These are phyloP conservation scores for Botrytis paeoniae DNA, from an alignment of 2,329 filamentous ascomycete species.

Conservation along the genomic window DNA sequence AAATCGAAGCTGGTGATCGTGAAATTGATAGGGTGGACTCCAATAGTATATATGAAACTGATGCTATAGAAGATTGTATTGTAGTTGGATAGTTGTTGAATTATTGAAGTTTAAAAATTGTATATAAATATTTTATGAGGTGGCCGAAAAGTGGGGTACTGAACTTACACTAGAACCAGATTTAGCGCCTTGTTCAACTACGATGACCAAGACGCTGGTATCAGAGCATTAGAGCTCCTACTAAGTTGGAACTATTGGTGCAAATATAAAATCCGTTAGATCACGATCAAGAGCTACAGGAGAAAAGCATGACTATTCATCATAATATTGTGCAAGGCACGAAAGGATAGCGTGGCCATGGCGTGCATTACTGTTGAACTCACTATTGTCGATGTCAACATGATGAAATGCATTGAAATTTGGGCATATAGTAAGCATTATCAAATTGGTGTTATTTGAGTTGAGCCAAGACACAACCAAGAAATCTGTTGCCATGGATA, in stretches of 20 bases:
- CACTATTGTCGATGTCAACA: not conserved
- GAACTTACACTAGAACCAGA: not conserved
- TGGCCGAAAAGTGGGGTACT: too few relatives aligned
- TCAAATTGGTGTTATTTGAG: not conserved
- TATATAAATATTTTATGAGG: too few relatives aligned
- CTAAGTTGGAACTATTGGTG: not conserved
- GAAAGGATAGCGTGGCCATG: not conserved
- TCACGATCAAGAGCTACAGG: not conserved
- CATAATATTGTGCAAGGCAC: not conserved
- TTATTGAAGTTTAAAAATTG: too few relatives aligned
- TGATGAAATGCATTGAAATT: not conserved
- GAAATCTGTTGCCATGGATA: not conserved
- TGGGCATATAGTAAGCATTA: not conserved
- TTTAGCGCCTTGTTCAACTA: not conserved
- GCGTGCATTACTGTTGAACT: not conserved
- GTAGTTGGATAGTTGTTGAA: too few relatives aligned
- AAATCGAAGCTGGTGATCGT: too few relatives aligned
- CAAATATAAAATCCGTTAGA: fast-evolving
- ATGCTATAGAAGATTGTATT: too few relatives aligned
- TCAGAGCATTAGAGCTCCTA: not conserved
- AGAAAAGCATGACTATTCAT: not conserved
- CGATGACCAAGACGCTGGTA: not conserved
- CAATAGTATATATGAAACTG: too few relatives aligned
- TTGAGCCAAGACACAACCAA: not conserved
- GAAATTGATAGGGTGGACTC: too few relatives aligned